Conservation (phyloP, 2,329 filamentous ascomycete genomes). For the Chaetomium globosum region DNA sequence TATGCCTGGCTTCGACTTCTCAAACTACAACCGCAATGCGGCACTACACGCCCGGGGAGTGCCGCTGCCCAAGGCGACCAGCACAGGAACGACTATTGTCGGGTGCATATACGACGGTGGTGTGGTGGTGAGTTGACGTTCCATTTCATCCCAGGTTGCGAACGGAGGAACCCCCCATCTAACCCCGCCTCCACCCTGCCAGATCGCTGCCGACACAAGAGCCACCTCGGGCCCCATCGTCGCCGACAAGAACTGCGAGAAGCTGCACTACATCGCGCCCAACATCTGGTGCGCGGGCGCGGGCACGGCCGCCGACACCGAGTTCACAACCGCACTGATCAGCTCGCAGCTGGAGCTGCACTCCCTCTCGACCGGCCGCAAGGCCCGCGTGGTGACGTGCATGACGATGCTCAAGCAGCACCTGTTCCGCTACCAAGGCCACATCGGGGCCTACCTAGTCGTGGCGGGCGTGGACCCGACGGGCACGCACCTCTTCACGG, state of each 20-base stretch:
- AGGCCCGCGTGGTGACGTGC: conserved; percentile 95
- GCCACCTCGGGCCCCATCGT: conserved; percentile 97
- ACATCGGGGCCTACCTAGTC: conserved; percentile 97
- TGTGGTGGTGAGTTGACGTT: conserved; percentile 71
- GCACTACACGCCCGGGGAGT: conserved; percentile 92
- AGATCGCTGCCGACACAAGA: conserved; percentile 98
- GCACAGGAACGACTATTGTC: conserved; percentile 98
- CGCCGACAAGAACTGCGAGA: conserved; percentile 99
- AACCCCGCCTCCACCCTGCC: conserved; percentile 18
- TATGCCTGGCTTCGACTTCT: conserved; percentile 99
- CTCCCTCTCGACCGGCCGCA: conserved; percentile 91
- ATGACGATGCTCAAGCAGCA: conserved; percentile 99
- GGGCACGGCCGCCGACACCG: conserved; percentile 95
- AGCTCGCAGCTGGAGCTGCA: conserved; percentile 98
- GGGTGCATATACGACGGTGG: conserved; percentile 96
- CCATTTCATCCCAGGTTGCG: background rate
- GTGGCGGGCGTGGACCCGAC: conserved; percentile 96
- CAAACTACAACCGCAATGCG: conserved; percentile 99
- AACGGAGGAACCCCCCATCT: background rate
- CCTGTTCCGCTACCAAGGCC: conserved; percentile 95
- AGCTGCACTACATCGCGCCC: conserved; percentile 97
- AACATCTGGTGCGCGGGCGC: conserved; percentile 99
- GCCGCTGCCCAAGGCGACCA: conserved; percentile 94
- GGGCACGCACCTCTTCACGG: conserved; percentile 92
- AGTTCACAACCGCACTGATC: conserved; percentile 98